Evolutionary conservation across 164 flowering plant genomes (phyloP).

Genomic region (Akebia trifoliata): DNA sequence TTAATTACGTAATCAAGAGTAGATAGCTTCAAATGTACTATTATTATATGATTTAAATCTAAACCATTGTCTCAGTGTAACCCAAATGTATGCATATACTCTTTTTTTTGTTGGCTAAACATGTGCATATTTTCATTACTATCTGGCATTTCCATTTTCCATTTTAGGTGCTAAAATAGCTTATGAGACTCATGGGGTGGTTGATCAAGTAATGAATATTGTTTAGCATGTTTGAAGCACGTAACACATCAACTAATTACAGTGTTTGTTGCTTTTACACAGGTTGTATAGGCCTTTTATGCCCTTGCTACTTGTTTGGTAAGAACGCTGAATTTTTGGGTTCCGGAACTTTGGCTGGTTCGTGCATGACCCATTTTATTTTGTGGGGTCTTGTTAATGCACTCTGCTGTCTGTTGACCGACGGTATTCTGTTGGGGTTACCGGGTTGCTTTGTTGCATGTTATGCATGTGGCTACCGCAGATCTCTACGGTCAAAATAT

Average conservation of each 20-base stretch:
- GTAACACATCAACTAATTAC: background rate
- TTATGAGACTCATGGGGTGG: background rate
- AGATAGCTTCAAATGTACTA: too few relatives aligned
- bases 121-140: background rate
- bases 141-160: background rate
- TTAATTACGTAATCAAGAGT: too few relatives aligned
- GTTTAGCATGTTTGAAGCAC: too few relatives aligned
- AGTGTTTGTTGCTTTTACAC: slow-evolving; percentile 11
- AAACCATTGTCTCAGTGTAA: too few relatives aligned
- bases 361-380: slow-evolving; percentile 67
- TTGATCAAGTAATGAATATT: too few relatives aligned
- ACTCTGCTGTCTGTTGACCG: slow-evolving; percentile 61
- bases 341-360: slow-evolving; percentile 64
- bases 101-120: background rate
- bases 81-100: too few relatives aligned
- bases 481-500: slow-evolving; percentile 54
- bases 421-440: slow-evolving; percentile 55
- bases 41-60: too few relatives aligned
- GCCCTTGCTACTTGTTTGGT: slow-evolving; percentile 75
- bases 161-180: background rate
- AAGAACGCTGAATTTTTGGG: slow-evolving; percentile 87
- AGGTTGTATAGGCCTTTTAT: slow-evolving; percentile 71
- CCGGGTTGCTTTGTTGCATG: slow-evolving; percentile 79
- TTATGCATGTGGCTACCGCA: slow-evolving; percentile 85
- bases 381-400: slow-evolving; percentile 62